Evolutionary conservation across 768 basidiomycete species (phyloP), one percentile per base, ranked within the genome.

Genomic region (Russula olivacea): DNA sequence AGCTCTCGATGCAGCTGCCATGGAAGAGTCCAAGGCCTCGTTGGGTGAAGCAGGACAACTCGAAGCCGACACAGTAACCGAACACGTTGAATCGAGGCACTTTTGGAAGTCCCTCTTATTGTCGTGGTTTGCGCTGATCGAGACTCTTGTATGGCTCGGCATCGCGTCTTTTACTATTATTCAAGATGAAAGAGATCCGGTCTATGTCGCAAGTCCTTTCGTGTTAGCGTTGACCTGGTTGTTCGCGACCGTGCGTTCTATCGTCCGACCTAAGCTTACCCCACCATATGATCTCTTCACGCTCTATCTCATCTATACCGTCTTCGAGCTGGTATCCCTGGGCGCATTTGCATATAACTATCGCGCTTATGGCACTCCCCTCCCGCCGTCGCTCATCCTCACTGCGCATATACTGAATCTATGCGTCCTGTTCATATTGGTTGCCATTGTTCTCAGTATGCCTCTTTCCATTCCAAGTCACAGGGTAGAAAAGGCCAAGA

Each of bases 51-150:
- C 25, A 23, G 47, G 19, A 28, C 59, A 30, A 6, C 47, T 4
- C 15, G 63, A 54, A n/a, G 30, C 58, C n/a, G 50, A 49, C 7
- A 48, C 61, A 1, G 74, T 77, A 14, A 41, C 17, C 3, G 32
- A 43, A 17, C 45, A 64, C 48, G 45, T 43, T 32, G 58, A 41
- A n/a, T 30, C 47, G 15, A 32, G 47, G 21, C 81, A 83, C 0
- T 74, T 87, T 9, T 88, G 87, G 85, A 81, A 83, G 45, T 82
- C 84, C 2, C 64, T 84, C 49, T 67, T 82, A n/a, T 79, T 89
- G 50, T 76, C 79, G 0, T 76, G 79, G 61, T 66, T 86, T 3
- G 83, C 86, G 0, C 79, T 88, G 40, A 41, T 79, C 5, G 80
- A 87, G 68, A 75, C 81, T 0, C 73, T 90, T 6, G 69, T 73